These are phyloP conservation scores for Mycena pura DNA, from an alignment of 768 basidiomycete genomes.

Conservation along the genomic window DNA sequence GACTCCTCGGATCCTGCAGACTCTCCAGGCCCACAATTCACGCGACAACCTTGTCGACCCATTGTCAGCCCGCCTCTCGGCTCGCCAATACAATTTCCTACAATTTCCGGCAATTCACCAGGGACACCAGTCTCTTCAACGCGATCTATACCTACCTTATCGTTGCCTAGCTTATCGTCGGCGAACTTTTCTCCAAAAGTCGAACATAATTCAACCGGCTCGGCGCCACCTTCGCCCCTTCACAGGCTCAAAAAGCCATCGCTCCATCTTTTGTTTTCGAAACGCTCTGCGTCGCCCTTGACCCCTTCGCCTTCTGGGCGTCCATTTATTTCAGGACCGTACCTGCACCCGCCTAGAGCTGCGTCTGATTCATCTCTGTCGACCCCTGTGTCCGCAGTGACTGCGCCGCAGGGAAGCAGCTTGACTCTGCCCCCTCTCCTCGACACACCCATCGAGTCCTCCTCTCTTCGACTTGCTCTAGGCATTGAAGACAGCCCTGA, in stretches of 20 bases:
- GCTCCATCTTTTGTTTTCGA: slow-evolving; percentile 70
- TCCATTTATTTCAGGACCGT: slow-evolving; percentile 39
- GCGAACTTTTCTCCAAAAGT: slow-evolving; percentile 14
- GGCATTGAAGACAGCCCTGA: slow-evolving; percentile 43
- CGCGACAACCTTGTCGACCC: slow-evolving; percentile 12
- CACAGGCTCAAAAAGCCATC: slow-evolving; percentile 70
- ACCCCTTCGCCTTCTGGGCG: slow-evolving; percentile 34
- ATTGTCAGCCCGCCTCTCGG: background rate
- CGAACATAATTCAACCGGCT: slow-evolving; percentile 32
- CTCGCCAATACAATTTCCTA: slow-evolving; percentile 23
- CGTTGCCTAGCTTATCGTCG: slow-evolving; percentile 22
- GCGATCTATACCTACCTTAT: slow-evolving; percentile 28
- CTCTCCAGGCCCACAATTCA: slow-evolving; percentile 9
- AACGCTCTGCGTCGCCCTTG: slow-evolving; percentile 61
- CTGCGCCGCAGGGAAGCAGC: slow-evolving; percentile 60
- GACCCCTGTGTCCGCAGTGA: slow-evolving; percentile 60
- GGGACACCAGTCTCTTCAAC: slow-evolving; percentile 19
- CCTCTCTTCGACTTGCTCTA: slow-evolving; percentile 51
- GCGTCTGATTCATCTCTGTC: slow-evolving; percentile 58
- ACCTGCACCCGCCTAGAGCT: slow-evolving; percentile 41
- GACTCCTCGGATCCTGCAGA: slow-evolving; percentile 17
- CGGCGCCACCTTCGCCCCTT: slow-evolving; percentile 40
- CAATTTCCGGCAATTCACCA: slow-evolving; percentile 12
- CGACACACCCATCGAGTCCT: slow-evolving; percentile 67
- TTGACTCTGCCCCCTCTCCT: slow-evolving; percentile 61